Evolutionary conservation across 2,329 filamentous ascomycete genomes (phyloP).

Genomic region (Colletotrichum tropicicola): DNA sequence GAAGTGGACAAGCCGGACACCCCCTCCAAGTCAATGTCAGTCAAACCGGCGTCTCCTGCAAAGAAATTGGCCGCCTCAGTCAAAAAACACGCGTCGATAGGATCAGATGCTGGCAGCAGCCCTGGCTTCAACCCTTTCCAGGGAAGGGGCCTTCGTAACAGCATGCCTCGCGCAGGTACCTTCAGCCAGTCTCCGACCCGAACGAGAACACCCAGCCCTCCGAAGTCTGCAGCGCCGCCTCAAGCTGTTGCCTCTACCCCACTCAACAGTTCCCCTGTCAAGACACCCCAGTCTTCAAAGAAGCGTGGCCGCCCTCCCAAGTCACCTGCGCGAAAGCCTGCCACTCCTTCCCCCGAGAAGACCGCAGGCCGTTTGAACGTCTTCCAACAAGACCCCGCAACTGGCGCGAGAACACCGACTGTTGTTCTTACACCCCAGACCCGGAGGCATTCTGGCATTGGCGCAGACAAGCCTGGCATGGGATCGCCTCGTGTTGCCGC

Average conservation of each 20-base stretch:
- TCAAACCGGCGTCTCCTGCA: conserved; percentile 46
- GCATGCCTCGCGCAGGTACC: conserved; percentile 53
- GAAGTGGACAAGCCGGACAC: conserved; percentile 61
- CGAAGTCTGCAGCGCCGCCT: conserved; percentile 23
- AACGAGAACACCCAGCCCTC: conserved; percentile 29
- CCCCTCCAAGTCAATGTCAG: conserved; percentile 49
- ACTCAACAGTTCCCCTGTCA: conserved; percentile 35
- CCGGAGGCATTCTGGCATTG: conserved; percentile 72
- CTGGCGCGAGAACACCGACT: conserved; percentile 68
- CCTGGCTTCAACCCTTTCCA: conserved; percentile 64
- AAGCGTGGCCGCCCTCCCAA: conserved; percentile 26
- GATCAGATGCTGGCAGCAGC: conserved; percentile 51
- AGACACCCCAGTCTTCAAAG: conserved; percentile 30
- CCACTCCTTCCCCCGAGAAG: conserved; percentile 43
- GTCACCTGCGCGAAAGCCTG: conserved; percentile 34
- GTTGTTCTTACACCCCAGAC: conserved; percentile 70
- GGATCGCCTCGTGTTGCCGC: conserved; percentile 80
- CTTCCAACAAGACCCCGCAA: conserved; percentile 63
- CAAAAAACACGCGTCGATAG: conserved; percentile 35
- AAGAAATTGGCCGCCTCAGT: conserved; percentile 39
- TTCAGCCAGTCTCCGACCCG: conserved; percentile 37
- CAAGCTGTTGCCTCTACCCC: conserved; percentile 4
- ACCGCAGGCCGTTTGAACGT: conserved; percentile 38
- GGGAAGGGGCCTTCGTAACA: conserved; percentile 59
- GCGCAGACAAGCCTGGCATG: conserved; percentile 74